Base-by-base conservation (phyloP, 1,139 yeast species). In the Kodamaea anthophila region DNA sequence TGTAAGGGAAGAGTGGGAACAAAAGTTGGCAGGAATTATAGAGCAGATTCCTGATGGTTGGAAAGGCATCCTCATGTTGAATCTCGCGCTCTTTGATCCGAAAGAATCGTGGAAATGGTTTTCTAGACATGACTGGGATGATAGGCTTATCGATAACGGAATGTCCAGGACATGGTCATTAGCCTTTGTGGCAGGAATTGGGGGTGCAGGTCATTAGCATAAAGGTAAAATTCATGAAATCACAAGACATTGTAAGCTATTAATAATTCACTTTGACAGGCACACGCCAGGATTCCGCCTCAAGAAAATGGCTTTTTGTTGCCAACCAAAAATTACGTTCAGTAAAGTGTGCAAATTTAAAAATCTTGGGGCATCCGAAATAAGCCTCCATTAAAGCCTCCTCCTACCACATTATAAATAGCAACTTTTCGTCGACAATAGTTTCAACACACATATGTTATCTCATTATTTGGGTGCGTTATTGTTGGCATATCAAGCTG, bases 131-230 rank as follows among this genome's bases (percentile, higher is more conserved):
- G 60, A 58, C 31, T 63, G 67, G 67, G 51, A 60, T 21, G 60
- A 55, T 14, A 44, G 54, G 5, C 46, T 51, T 20, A 61, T 64
- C 14, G 70, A 64, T 34, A 60, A 60, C 36, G 70, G 70, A 6
- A 63, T 63, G 70, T 61, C 69, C 0, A 42, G 66, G 26, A 63
- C 71, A 3, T 65, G 71, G 71, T 55, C 66, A 0, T 53, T 65
- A 33, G 61, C 70, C 0, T 65, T 50, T 37, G 54, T 60, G 26
- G 67, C 70, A 2, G 70, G 66, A 5, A 47, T 62, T 26, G 62
- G 60, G 1, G 61, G 60, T 3, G 36, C 41, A 13, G 10, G 21
- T 5, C 25, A 13, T n/a, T n/a, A n/a, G n/a, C n/a, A n/a, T n/a
- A n/a, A n/a, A n/a, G n/a, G n/a, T n/a, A n/a, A n/a, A n/a, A n/a